Evolutionary conservation across 2,329 filamentous ascomycete genomes (phyloP), one percentile per base, ranked within the genome.

Genomic region (Fusarium anguioides): DNA sequence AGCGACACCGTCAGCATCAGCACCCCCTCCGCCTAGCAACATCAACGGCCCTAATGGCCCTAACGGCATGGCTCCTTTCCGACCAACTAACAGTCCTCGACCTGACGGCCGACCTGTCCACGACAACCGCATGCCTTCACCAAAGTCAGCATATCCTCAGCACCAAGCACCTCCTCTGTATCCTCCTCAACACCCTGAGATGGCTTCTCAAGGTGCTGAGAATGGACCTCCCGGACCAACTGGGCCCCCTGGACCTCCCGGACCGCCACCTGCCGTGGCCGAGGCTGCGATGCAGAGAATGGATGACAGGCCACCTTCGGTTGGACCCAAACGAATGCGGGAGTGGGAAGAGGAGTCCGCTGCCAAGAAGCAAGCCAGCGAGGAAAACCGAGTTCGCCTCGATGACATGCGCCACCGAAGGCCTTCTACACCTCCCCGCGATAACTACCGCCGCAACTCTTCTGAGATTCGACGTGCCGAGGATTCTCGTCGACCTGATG

Each of bases 341-440:
- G 96, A 98, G 74, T 97, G 96, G 94, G 96, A 98, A 70, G 91
- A 95, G 33, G 93, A 96, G 33, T 82, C 87, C 21, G 81, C 89
- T 6, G 84, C 85, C 41, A 97, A 97, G 82, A 97, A 97, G 81
- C 89, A 92, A 63, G 90, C 92, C 11, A 97, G 89, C 36, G 95
- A 98, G 7, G 94, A 97, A 77, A 93, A 87, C 67, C 90, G 95
- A 40, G 92, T 92, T 59, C 91, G 93, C 53, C 84, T 97, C 69
- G 94, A 97, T 36, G 94, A 97, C 73, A 87, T 93, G 75, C 89
- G 90, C 62, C 89, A 91, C 74, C 92, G 94, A 60, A 90, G 94
- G 40, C 89, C 87, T 17, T 93, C 91, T 6, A 93, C 93, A 11
- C 91, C 93, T 27, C 86, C 89, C 24, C 85, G 86, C 17, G 88